Percentiles rank a stretch among this genome's conserved stretches.
These are phyloP conservation scores for Leccinum colubrinum DNA, from an alignment of 1,284 basidiomycete species.

Conservation along the genomic window DNA sequence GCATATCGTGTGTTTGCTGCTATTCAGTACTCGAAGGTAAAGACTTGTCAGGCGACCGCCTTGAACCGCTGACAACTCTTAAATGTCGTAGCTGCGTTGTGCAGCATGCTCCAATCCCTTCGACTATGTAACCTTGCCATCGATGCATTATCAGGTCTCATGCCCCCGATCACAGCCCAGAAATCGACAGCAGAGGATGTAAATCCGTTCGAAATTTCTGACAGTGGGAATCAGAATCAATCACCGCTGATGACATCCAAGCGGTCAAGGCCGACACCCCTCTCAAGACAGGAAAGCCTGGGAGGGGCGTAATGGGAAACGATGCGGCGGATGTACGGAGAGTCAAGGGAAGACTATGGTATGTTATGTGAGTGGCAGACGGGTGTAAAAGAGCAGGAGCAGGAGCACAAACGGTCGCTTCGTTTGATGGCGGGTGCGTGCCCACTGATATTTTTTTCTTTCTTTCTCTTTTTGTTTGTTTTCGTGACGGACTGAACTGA, in stretches of 20 bases:
- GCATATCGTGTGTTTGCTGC: constrained; percentile 67
- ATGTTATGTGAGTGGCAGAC: constrained; percentile 43
- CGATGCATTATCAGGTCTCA: constrained; percentile 66
- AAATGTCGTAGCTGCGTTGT: constrained; percentile 59
- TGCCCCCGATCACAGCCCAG: constrained; percentile 28
- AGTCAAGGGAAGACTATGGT: constrained; percentile 58
- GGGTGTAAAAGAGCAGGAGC: constrained; percentile 37
- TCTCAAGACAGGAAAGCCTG: constrained; percentile 61
- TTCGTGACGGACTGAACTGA: constrained; percentile 5
- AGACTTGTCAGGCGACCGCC: not conserved
- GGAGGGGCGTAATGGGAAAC: constrained; percentile 42
- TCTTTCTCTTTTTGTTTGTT: not conserved
- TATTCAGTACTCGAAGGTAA: constrained; percentile 67
- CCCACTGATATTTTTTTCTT: not conserved
- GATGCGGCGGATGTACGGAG: constrained; percentile 65
- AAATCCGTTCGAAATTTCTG: constrained; percentile 61
- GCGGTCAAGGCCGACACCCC: constrained; percentile 21
- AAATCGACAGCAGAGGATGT: constrained; percentile 35
- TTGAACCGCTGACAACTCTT: not conserved
- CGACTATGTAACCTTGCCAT: constrained; percentile 80
- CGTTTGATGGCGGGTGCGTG: constrained; percentile 53
- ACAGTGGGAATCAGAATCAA: constrained; percentile 32
- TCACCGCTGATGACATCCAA: constrained; percentile 22
- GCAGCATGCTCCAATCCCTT: constrained; percentile 34
- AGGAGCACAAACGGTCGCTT: constrained; percentile 44